These are phyloP conservation scores for Ceratobasidium theobromae DNA, from an alignment of 1,284 basidiomycete genomes.

Conservation along the genomic window DNA sequence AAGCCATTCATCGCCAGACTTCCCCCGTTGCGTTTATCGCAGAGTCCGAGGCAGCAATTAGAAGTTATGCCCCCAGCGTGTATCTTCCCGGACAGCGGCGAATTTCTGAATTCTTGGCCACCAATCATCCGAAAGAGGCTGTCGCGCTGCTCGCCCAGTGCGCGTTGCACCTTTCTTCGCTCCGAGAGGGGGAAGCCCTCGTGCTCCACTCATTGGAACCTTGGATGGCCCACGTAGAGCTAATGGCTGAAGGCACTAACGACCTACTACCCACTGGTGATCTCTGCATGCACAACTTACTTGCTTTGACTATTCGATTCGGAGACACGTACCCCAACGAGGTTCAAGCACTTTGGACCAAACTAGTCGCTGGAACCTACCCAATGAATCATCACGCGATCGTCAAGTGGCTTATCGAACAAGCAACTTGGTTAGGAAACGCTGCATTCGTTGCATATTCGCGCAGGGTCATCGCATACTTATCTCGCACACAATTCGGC, in stretches of 20 bases:
- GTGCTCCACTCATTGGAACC: slow-evolving; percentile 73
- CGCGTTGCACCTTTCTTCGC: slow-evolving; percentile 68
- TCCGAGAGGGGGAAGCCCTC: slow-evolving; percentile 59
- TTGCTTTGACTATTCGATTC: slow-evolving; percentile 81
- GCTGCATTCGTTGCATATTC: slow-evolving; percentile 77
- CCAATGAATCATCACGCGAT: slow-evolving; percentile 78
- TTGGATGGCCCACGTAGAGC: slow-evolving; percentile 75
- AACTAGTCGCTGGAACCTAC: slow-evolving; percentile 69
- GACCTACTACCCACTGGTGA: slow-evolving; percentile 62
- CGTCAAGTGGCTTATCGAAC: slow-evolving; percentile 82
- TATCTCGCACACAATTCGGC: slow-evolving; percentile 78
- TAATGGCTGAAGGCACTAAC: slow-evolving; percentile 62
- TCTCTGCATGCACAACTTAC: slow-evolving; percentile 76
- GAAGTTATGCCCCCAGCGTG: slow-evolving; percentile 71
- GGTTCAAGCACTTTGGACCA: slow-evolving; percentile 78
- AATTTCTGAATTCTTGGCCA: slow-evolving; percentile 76
- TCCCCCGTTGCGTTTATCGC: slow-evolving; percentile 17
- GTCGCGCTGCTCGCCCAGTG: slow-evolving; percentile 72
- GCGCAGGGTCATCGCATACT: slow-evolving; percentile 79
- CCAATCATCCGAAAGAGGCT: slow-evolving; percentile 74
- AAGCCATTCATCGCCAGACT: slow-evolving; percentile 50
- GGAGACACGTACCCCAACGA: slow-evolving; percentile 78
- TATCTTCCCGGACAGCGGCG: slow-evolving; percentile 81
- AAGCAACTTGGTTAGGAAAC: slow-evolving; percentile 82
- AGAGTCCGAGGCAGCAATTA: slow-evolving; percentile 60